Evolutionary conservation across 2,329 filamentous ascomycete genomes (phyloP), one percentile per base, ranked within the genome.

Genomic region (Myriangium duriaei): DNA sequence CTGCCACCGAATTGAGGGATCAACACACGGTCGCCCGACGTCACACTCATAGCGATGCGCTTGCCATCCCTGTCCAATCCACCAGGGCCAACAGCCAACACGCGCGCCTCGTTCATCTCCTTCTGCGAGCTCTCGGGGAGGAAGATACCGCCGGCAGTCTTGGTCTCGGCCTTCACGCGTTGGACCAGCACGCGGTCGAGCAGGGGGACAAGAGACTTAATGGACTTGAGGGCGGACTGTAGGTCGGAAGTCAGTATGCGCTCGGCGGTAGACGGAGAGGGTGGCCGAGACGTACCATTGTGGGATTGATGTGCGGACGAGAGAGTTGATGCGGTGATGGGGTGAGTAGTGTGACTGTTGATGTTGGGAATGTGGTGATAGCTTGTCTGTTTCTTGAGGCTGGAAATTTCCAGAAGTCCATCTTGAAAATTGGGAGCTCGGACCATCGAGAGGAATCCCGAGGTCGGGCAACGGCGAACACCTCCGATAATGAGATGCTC

Each of bases 111-210:
- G 67, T 95, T 96, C 60, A 96, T 76, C 65, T 98, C 91, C 76
- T 98, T 94, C 59, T 96, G 85, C 56, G 81, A 83, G 45, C 80
- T 87, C 71, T 98, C 91, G 52, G 91, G 91, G 49, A 98, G 82
- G 74, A 92, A 95, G 73, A 98, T 94, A 56, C 91, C 91, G 57
- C 79, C 79, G 53, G 91, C 86, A 34, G 91, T 98, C 75, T 95
- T 95, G 60, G 86, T 65, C 68, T 96, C 88, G 56, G 88, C 83
- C 72, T 96, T 96, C 69, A 95, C 68, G 66, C 91, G 85, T 78
- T 98, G 91, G 52, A 98, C 85, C 48, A 98, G 81, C 53, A 98
- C 86, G 55, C 91, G 88, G 77, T 98, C 91, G 65, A 98, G 79
- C 51, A 98, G 87, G 47, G 91, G 91, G 43, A 80, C 82, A 55